Conservation (phyloP, 805 yeast genomes). For the Debaryomyces maramus region DNA sequence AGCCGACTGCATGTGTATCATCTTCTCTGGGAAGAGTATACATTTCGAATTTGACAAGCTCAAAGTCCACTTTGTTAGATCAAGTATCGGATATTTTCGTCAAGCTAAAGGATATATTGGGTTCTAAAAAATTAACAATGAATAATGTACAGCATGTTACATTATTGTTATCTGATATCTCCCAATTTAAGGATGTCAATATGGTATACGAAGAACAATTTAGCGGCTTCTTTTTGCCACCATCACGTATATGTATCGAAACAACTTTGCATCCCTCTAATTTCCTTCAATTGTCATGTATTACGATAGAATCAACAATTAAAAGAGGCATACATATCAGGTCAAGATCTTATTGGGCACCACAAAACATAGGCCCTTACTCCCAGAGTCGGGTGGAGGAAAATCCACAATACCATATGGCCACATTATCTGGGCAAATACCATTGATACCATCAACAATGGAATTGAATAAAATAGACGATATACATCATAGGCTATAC, state of each 20-base stretch:
- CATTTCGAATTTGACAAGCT: constrained; percentile 30
- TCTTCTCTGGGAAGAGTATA: constrained; percentile 20
- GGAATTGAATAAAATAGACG: constrained; percentile 37
- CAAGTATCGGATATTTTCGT: constrained; percentile 54
- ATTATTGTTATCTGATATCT: constrained; percentile 64
- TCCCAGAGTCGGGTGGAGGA: constrained; percentile 73
- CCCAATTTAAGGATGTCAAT: constrained; percentile 62
- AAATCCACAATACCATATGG: constrained; percentile 40
- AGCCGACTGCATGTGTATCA: constrained; percentile 1
- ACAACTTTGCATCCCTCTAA: constrained; percentile 44
- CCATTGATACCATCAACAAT: constrained; percentile 76
- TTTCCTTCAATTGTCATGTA: constrained; percentile 60
- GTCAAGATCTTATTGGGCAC: constrained; percentile 96
- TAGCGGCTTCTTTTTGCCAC: constrained; percentile 63
- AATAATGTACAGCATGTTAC: constrained; percentile 60
- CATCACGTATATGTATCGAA: constrained; percentile 84
- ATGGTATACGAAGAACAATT: constrained; percentile 58
- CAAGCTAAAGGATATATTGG: constrained; percentile 38
- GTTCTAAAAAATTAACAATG: constrained; percentile 28
- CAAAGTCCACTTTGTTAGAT: constrained; percentile 17
- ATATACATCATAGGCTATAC: constrained; percentile 13
- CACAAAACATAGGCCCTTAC: constrained; percentile 96
- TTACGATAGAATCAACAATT: constrained; percentile 33
- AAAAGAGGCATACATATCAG: constrained; percentile 85
- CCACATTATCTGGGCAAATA: constrained; percentile 85